Evolutionary conservation across 495 filamentous ascomycete species (phyloP).

Genomic region (Penicillium cataractarum): DNA sequence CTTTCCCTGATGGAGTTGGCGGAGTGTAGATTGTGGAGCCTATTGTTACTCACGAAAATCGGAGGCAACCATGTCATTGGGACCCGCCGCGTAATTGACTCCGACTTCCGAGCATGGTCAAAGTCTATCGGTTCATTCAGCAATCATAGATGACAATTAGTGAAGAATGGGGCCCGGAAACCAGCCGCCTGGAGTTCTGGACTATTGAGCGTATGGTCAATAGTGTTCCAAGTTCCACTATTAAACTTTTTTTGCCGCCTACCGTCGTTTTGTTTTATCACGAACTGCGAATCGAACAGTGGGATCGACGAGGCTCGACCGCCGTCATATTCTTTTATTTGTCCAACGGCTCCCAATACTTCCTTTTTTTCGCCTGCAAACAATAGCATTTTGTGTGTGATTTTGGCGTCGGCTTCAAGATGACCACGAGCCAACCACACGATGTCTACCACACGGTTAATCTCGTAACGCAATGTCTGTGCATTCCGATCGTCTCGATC

Average conservation of each 20-base stretch:
- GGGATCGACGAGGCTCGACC: conserved; percentile 1
- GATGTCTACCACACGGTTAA: conserved; percentile 46
- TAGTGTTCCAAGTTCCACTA: conserved; percentile 5
- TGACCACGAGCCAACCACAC: conserved; percentile 33
- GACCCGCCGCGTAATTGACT: conserved; percentile 7
- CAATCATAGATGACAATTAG: not conserved
- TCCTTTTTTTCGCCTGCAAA: conserved; percentile 6
- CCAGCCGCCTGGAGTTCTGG: not conserved
- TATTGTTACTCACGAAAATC: not conserved
- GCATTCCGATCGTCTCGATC: conserved; percentile 43
- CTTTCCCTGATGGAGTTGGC: not conserved
- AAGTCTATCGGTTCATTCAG: conserved; percentile 7
- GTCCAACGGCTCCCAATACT: not conserved
- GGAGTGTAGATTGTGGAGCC: conserved; percentile 8
- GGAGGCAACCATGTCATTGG: conserved; percentile 11
- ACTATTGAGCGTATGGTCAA: conserved; percentile 14
- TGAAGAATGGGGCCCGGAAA: not conserved
- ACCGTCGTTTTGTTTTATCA: not conserved
- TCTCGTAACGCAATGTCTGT: conserved; percentile 49
- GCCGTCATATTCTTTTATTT: conserved; percentile 6
- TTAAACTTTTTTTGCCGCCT: not conserved
- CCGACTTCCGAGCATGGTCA: conserved; percentile 11
- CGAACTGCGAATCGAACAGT: not conserved
- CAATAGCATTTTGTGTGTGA: not conserved
- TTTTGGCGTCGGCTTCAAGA: conserved; percentile 18